phyloP scores from a whole-genome alignment of 169 alveolate genomes.

The Cryptosporidium felis region DNA sequence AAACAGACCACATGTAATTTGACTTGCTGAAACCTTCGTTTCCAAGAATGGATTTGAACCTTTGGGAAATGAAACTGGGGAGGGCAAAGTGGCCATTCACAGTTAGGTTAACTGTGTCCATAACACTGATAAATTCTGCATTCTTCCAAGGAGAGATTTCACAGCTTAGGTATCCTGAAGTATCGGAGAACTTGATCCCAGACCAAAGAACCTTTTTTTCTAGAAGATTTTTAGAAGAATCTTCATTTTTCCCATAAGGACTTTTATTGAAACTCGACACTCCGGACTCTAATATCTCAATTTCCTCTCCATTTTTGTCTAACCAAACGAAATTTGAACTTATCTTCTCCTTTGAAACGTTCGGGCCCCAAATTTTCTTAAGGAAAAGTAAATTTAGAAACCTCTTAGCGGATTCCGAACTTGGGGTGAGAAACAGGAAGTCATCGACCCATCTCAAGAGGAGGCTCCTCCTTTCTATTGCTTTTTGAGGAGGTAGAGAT shows the following conservation, averaged over 20 bases:
- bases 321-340: slow-evolving; percentile 32
- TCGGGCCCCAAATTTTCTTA: slow-evolving; percentile 46
- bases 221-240: background rate
- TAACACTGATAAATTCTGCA: background rate
- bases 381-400: slow-evolving; percentile 14
- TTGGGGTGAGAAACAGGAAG: slow-evolving; percentile 28
- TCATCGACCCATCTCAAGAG: slow-evolving; percentile 70
- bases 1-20: slow-evolving; percentile 66
- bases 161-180: background rate
- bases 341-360: slow-evolving; percentile 35
- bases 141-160: slow-evolving; percentile 45
- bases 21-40: background rate
- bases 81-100: background rate
- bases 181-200: slow-evolving; percentile 43
- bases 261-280: background rate
- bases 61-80: background rate
- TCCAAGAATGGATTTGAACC: background rate
- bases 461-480: no score
- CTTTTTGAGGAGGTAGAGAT: no score
- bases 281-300: background rate
- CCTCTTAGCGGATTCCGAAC: slow-evolving; percentile 4
- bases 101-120: slow-evolving; percentile 48
- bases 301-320: background rate
- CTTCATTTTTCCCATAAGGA: background rate
- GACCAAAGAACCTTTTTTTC: slow-evolving; percentile 26